Evolutionary conservation across 371 early-diverging fungal species (phyloP).

Genomic region (Mortierella sp.): DNA sequence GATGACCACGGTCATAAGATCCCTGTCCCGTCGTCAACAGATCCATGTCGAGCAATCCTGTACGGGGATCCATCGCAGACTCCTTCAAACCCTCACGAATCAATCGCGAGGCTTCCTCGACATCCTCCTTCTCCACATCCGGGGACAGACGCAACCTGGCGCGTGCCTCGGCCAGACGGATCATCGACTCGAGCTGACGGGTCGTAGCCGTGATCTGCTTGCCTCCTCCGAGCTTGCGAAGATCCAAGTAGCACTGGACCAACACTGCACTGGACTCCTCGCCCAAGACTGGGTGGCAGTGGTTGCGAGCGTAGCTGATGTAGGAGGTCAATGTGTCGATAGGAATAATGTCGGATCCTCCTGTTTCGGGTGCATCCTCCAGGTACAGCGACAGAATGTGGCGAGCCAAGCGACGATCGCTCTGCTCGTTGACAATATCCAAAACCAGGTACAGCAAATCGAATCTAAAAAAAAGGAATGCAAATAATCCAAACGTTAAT

Average conservation of each 20-base stretch:
- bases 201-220: slow-evolving; percentile 98
- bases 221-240: slow-evolving; percentile 87
- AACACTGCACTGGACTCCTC: slow-evolving; percentile 86
- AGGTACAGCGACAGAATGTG: slow-evolving; percentile 91
- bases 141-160: slow-evolving; percentile 92
- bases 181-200: slow-evolving; percentile 99
- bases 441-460: slow-evolving; percentile 96
- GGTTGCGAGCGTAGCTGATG: slow-evolving; percentile 90
- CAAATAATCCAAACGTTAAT: not conserved
- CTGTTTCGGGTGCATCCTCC: slow-evolving; percentile 72
- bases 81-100: slow-evolving; percentile 95
- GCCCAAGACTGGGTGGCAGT: slow-evolving; percentile 86
- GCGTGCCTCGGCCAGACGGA: slow-evolving; percentile 98
- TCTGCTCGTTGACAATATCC: slow-evolving; percentile 90
- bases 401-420: slow-evolving; percentile 89
- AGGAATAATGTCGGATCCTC: slow-evolving; percentile 74
- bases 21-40: slow-evolving; percentile 92
- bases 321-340: slow-evolving; percentile 90
- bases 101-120: slow-evolving; percentile 87
- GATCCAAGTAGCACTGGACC: slow-evolving; percentile 87
- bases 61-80: slow-evolving; percentile 98
- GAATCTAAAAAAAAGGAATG: slow-evolving; percentile 70
- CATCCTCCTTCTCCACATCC: slow-evolving; percentile 84
- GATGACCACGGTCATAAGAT: slow-evolving; percentile 66
- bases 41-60: slow-evolving; percentile 98